A percentile compares a stretch with the other conserved stretches of the same genome.
Conservation (phyloP, 192 early-diverging fungal genomes). For the Coemansia sp. region DNA sequence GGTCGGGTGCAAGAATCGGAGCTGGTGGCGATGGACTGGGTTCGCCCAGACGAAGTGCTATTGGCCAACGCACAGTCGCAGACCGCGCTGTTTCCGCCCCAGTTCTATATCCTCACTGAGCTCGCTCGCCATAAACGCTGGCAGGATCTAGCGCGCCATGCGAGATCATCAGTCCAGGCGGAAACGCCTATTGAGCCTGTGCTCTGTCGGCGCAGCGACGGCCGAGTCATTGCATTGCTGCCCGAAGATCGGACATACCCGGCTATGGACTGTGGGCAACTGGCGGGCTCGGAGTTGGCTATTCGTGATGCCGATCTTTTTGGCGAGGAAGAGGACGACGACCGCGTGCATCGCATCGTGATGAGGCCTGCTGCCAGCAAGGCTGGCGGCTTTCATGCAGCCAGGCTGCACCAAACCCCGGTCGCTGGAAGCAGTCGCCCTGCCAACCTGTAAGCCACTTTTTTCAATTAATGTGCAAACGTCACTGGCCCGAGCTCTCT, state of each 20-base stretch:
- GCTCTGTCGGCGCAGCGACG: constrained; percentile 30
- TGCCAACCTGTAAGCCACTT: not conserved
- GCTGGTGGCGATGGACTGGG: constrained; percentile 66
- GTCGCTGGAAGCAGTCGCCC: not conserved
- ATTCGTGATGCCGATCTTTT: constrained; percentile 18
- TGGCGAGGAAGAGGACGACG: too few species aligned
- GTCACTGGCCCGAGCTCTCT: not conserved
- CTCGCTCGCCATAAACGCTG: constrained; percentile 50
- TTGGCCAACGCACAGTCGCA: constrained; percentile 47
- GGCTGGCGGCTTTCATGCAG: constrained; percentile 30
- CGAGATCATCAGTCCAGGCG: not conserved
- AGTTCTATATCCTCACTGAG: constrained; percentile 63
- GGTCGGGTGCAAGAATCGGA: constrained; percentile 52
- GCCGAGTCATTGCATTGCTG: constrained; percentile 27
- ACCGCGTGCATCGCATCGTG: constrained; percentile 28
- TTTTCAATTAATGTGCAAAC: not conserved
- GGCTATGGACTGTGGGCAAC: not conserved
- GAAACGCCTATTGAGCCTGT: constrained; percentile 34
- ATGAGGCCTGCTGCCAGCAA: constrained; percentile 15
- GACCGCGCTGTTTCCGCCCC: constrained; percentile 67
- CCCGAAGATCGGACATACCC: constrained; percentile 46
- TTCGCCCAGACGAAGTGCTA: constrained; percentile 64
- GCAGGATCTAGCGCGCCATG: constrained; percentile 53
- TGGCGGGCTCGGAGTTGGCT: not conserved
- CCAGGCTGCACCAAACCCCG: constrained; percentile 10